Evolutionary conservation across 2,329 filamentous ascomycete genomes (phyloP).

Genomic region (Coniochaeta hoffmannii): DNA sequence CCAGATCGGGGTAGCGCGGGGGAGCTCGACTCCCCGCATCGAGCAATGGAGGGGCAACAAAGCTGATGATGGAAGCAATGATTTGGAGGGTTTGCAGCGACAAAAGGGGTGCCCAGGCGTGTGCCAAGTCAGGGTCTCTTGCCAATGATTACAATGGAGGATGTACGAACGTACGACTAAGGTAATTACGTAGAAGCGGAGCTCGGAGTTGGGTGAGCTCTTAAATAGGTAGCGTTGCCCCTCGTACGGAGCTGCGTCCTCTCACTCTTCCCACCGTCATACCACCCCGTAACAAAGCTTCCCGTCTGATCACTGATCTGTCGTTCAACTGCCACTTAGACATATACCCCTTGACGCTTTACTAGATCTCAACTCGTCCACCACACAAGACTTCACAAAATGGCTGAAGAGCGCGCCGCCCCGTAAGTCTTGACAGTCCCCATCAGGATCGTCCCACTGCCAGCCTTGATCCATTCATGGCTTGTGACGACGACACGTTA

Average conservation of each 20-base stretch:
- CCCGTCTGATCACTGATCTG: not conserved
- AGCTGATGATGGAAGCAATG: not conserved
- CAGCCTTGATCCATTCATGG: not conserved
- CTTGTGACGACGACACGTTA: not conserved
- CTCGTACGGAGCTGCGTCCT: not conserved
- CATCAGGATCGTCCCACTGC: not conserved
- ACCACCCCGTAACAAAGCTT: not conserved
- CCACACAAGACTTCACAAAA: slow-evolving; percentile 17
- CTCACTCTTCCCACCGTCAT: not conserved
- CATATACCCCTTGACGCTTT: not conserved
- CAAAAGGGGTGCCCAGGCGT: no score
- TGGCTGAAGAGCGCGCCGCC: slow-evolving; percentile 24
- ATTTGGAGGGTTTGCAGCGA: not conserved
- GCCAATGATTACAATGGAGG: not conserved
- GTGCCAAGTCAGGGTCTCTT: no score
- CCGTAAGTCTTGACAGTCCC: slow-evolving; percentile 19
- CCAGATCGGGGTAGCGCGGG: slow-evolving; percentile 15
- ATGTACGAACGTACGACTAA: no score
- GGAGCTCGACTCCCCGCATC: slow-evolving; percentile 14
- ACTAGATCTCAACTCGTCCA: slow-evolving; percentile 3
- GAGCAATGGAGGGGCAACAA: slow-evolving; percentile 16
- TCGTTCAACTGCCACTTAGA: not conserved
- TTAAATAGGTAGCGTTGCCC: not conserved
- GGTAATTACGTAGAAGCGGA: not conserved
- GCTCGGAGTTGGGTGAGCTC: not conserved